Percentiles rank a stretch among this genome's conserved stretches.
phyloP scores from a whole-genome alignment of 371 early-diverging fungal genomes.

The Synchytrium microbalum region DNA sequence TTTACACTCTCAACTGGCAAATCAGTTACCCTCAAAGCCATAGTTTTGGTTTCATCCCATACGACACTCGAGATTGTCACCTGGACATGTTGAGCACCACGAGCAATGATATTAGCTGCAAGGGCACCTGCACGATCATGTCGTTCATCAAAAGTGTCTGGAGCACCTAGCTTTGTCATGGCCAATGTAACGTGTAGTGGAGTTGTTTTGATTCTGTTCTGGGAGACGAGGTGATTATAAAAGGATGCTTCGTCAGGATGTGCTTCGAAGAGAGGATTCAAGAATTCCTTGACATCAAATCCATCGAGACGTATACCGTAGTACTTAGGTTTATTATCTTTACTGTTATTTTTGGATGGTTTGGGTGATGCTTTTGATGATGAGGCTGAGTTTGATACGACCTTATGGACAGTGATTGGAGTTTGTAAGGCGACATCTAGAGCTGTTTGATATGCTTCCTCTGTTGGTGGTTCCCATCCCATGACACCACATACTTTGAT shows the following conservation, averaged over 20 bases:
- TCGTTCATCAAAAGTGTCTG: neutral
- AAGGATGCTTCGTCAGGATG: neutral
- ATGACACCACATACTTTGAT: slow-evolving; percentile 8
- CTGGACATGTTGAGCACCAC: slow-evolving; percentile 5
- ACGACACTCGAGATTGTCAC: slow-evolving; percentile 15
- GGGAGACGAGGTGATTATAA: slow-evolving; percentile 6
- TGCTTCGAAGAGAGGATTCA: neutral
- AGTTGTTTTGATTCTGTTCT: neutral
- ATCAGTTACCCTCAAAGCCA: slow-evolving; percentile 19
- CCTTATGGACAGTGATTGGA: neutral
- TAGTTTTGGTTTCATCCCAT: slow-evolving; percentile 27
- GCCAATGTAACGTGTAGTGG: slow-evolving; percentile 11
- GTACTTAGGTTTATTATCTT: neutral
- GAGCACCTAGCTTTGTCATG: neutral
- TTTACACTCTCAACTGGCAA: slow-evolving; percentile 15
- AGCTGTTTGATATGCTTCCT: neutral
- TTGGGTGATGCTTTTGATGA: too few species aligned
- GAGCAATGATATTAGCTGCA: neutral
- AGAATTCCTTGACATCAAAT: neutral
- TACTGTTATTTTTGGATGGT: too few species aligned
- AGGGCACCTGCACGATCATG: neutral
- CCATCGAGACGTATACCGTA: neutral
- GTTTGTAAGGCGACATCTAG: neutral
- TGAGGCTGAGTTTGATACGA: neutral
- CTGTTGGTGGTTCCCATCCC: slow-evolving; percentile 3